Conservation (phyloP, 805 yeast species). For the Vanderwaltozyma tropicalis region DNA sequence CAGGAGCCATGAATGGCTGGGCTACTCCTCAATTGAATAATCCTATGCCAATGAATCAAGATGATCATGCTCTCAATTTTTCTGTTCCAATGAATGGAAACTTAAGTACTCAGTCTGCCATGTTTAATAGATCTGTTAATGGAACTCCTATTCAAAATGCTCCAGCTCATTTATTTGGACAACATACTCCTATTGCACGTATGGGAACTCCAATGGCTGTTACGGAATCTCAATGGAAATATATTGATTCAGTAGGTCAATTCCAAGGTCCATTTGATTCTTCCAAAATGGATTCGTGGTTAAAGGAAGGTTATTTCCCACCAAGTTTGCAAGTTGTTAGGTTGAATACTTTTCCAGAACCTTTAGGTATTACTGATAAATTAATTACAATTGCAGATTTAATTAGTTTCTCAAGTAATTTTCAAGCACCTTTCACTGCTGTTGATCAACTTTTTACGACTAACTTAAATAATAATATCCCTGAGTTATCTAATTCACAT, state of each 20-base stretch:
- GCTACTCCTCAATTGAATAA: not conserved
- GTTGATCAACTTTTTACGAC: constrained; percentile 1
- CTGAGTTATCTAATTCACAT: not conserved
- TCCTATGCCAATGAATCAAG: not conserved
- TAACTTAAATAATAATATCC: too few relatives aligned
- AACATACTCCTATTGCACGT: not conserved
- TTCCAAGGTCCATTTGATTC: constrained; percentile 85
- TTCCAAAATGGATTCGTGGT: constrained; percentile 72
- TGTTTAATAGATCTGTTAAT: not conserved
- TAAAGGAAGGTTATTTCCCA: constrained; percentile 48
- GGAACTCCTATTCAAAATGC: not conserved
- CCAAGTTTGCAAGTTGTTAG: constrained; percentile 49
- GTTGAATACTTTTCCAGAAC: constrained; percentile 20
- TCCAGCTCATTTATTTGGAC: not conserved
- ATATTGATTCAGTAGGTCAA: constrained; percentile 57
- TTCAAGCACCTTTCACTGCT: constrained; percentile 14
- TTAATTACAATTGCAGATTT: constrained; percentile 21
- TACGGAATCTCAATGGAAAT: constrained; percentile 52
- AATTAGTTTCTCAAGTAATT: constrained; percentile 14
- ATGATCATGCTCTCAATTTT: not conserved
- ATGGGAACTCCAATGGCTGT: not conserved
- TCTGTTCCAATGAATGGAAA: not conserved
- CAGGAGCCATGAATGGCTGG: too few relatives aligned
- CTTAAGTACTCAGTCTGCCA: not conserved
- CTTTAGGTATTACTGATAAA: constrained; percentile 20